phyloP scores from a whole-genome alignment of 768 basidiomycete species.

The Boletus bicolor region DNA sequence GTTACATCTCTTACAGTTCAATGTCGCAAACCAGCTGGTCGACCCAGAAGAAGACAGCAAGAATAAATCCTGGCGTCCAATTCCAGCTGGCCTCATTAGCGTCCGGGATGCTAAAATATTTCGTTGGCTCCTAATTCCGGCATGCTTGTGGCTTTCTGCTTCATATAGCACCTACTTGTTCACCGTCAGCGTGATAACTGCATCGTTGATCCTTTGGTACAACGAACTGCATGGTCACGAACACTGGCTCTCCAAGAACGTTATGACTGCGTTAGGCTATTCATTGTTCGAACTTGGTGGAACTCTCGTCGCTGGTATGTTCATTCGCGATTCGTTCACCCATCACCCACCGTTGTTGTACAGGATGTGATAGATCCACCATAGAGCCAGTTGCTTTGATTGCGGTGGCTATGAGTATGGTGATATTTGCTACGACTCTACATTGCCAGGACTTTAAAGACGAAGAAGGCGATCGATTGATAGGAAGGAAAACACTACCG shows the following conservation, averaged over 20 bases:
- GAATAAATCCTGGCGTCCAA: constrained; percentile 45
- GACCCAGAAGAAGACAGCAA: constrained; percentile 40
- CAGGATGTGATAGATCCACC: constrained; percentile 24
- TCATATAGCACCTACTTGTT: constrained; percentile 32
- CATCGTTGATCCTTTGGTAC: constrained; percentile 34
- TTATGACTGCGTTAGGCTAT: constrained; percentile 36
- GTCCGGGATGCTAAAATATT: constrained; percentile 34
- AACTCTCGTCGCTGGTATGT: constrained; percentile 36
- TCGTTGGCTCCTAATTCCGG: constrained; percentile 35
- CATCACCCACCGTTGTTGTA: constrained; percentile 1
- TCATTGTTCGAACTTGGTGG: constrained; percentile 38
- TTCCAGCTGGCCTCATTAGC: constrained; percentile 44
- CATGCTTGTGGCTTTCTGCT: constrained; percentile 37
- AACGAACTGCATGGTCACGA: constrained; percentile 33
- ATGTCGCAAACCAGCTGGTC: constrained; percentile 41
- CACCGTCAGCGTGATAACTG: constrained; percentile 30
- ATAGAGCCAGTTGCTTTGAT: constrained; percentile 27
- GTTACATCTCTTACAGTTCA: constrained; percentile 45
- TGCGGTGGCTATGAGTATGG: constrained; percentile 30
- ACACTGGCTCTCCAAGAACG: constrained; percentile 35
- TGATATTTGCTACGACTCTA: constrained; percentile 37
- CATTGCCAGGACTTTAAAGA: constrained; percentile 39
- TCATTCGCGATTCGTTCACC: not conserved
- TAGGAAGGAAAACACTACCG: constrained; percentile 42
- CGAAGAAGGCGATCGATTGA: constrained; percentile 38